These are phyloP conservation scores for Pestalotiopsis sp. DNA, from an alignment of 2,329 filamentous ascomycete species.

Conservation along the genomic window DNA sequence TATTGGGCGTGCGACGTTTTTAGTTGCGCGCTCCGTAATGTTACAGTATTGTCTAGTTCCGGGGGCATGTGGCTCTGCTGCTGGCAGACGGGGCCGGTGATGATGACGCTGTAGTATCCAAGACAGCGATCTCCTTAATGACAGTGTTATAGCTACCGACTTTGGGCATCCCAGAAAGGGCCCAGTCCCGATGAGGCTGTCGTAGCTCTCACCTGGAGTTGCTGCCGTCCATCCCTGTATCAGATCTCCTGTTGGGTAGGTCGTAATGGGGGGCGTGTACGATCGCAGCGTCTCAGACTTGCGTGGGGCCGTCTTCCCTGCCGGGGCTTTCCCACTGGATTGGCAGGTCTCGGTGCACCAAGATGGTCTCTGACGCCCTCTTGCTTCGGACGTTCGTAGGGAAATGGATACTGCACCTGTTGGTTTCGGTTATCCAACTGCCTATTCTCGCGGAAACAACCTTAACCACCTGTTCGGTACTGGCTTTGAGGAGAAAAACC, in stretches of 20 bases:
- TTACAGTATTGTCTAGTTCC: conserved; percentile 1
- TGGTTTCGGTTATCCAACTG: neutral
- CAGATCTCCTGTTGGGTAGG: conserved; percentile 13
- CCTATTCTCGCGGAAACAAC: conserved; percentile 4
- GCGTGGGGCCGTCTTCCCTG: conserved; percentile 4
- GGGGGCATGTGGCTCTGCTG: neutral
- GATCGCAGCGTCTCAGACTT: conserved; percentile 11
- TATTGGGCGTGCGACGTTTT: neutral
- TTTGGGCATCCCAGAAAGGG: conserved; percentile 10
- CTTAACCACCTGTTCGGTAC: neutral
- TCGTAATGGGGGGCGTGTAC: conserved; percentile 5
- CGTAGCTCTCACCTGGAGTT: neutral
- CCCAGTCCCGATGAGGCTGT: conserved; percentile 10
- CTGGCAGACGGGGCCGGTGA: neutral
- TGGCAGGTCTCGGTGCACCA: conserved; percentile 2
- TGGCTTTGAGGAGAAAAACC: neutral
- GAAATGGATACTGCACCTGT: neutral
- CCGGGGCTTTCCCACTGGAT: conserved; percentile 9
- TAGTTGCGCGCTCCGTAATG: neutral
- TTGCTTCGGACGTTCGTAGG: neutral
- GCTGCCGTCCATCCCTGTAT: conserved; percentile 10
- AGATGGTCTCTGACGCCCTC: neutral
- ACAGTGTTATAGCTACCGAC: conserved; percentile 10
- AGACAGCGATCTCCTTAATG: conserved; percentile 6
- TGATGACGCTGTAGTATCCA: conserved; percentile 1